Evolutionary conservation across 257 asterid species (phyloP).

Genomic region (Solanum clarkiae): DNA sequence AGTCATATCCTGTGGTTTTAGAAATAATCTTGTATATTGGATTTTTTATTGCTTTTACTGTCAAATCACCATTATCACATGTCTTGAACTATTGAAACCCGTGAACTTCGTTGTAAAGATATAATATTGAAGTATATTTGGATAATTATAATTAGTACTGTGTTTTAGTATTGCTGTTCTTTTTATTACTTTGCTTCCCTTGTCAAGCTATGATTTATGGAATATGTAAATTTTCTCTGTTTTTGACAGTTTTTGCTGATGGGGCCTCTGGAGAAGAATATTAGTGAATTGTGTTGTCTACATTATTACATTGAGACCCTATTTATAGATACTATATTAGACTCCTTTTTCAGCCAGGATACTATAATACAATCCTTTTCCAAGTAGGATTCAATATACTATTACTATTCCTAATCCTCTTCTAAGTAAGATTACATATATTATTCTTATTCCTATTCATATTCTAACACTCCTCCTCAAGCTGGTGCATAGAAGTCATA

Average conservation of each 20-base stretch:
- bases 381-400: too few species aligned
- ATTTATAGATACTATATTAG: too few species aligned
- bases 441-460: too few species aligned
- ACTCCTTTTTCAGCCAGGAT: too few species aligned
- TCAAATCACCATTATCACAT: background rate
- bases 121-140: background rate
- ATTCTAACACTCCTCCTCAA: too few species aligned
- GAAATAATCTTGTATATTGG: background rate
- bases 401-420: too few species aligned
- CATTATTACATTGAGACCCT: too few species aligned
- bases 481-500: too few species aligned
- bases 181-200: background rate
- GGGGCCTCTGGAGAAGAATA: background rate
- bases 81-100: background rate
- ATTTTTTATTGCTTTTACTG: background rate
- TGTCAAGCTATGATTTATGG: background rate
- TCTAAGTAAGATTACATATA: too few species aligned
- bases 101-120: background rate
- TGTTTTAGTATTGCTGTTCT: background rate
- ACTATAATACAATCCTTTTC: too few species aligned
- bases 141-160: background rate
- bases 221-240: background rate
- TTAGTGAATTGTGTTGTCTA: too few species aligned
- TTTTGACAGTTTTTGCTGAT: background rate
- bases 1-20: background rate